Base-by-base conservation (phyloP, 768 basidiomycete species). In the Megacollybia marginata region DNA sequence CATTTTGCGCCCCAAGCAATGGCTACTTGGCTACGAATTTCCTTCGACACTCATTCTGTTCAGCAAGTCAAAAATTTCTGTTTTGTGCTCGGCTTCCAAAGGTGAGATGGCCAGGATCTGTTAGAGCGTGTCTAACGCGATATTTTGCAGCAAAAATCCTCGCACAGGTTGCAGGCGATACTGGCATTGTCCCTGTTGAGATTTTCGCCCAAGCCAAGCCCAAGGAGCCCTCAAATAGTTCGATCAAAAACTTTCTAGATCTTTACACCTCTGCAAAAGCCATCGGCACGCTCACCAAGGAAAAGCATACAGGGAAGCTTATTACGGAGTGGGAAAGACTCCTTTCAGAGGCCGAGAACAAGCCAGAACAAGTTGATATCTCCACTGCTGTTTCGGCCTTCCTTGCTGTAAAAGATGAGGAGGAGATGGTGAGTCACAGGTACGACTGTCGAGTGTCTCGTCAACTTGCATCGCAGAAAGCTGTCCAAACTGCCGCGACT, bases 11-110 rank as follows among this genome's bases (percentile, higher is more conserved):
- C 23, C 23, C 23, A 55, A 96, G 95, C 94, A 93, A 62, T 96
- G 93, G 90, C 74, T 99, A 15, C 78, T 98, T 35, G 95, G 94
- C 12, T 98, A 93, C 65, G 95, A 99, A 66, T 98, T 98, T 61
- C 96, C 95, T 2, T 92, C 92, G 0, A 97, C 95, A 0, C 72
- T 97, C 28, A 76, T 94, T 51, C 71, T 97, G 16, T 88, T 98
- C 59, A 77, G 83, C 50, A 85, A 85, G 59, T 73, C 84, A 48
- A 87, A 79, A 59, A 68, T 98, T 16, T 71, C 72, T 33, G 85
- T 97, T 36, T 69, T 96, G 23, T 93, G 90, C 54, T 94, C 92
- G 19, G 78, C 88, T 1, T 88, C 85, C 16, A 95, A 97, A 79
- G 88, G 93, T 92, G 53, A 53, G 67, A 9, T 44, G 1, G 36